These are phyloP conservation scores for Pleurotus tuoliensis DNA, from an alignment of 768 basidiomycete species.

Conservation along the genomic window DNA sequence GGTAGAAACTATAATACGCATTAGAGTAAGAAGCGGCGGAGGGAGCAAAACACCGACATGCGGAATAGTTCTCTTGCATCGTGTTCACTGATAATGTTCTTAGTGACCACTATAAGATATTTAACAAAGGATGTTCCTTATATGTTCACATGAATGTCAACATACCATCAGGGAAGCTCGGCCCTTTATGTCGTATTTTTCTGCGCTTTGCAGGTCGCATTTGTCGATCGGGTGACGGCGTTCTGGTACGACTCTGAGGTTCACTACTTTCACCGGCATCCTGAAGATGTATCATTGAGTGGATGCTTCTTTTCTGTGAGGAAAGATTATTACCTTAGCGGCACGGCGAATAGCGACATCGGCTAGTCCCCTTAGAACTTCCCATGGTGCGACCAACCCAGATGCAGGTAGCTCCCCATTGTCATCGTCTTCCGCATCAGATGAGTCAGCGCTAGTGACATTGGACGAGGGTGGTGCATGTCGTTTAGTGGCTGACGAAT, in stretches of 20 bases:
- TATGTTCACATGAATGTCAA: not conserved
- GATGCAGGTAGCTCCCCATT: slow-evolving; percentile 75
- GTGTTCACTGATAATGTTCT: slow-evolving; percentile 72
- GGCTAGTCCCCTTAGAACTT: slow-evolving; percentile 76
- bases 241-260: slow-evolving; percentile 69
- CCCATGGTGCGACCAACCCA: slow-evolving; percentile 84
- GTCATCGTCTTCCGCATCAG: slow-evolving; percentile 82
- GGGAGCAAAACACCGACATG: slow-evolving; percentile 49
- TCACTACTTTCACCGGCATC: slow-evolving; percentile 75
- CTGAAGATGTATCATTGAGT: slow-evolving; percentile 30
- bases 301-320: slow-evolving; percentile 6
- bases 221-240: slow-evolving; percentile 68
- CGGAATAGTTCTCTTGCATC: slow-evolving; percentile 86
- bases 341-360: slow-evolving; percentile 80
- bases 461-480: slow-evolving; percentile 59
- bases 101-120: slow-evolving; percentile 65
- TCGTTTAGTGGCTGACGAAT: slow-evolving; percentile 49
- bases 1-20: slow-evolving; percentile 63
- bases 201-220: slow-evolving; percentile 66
- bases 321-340: slow-evolving; percentile 52
- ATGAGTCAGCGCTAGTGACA: slow-evolving; percentile 75
- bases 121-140: slow-evolving; percentile 7
- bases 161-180: slow-evolving; percentile 77
- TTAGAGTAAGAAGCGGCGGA: slow-evolving; percentile 12
- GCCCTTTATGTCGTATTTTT: slow-evolving; percentile 63